Percentiles rank a stretch among this genome's conserved stretches.
Conservation (phyloP, 805 yeast genomes). For the Wickerhamomyces rabaulensis region DNA sequence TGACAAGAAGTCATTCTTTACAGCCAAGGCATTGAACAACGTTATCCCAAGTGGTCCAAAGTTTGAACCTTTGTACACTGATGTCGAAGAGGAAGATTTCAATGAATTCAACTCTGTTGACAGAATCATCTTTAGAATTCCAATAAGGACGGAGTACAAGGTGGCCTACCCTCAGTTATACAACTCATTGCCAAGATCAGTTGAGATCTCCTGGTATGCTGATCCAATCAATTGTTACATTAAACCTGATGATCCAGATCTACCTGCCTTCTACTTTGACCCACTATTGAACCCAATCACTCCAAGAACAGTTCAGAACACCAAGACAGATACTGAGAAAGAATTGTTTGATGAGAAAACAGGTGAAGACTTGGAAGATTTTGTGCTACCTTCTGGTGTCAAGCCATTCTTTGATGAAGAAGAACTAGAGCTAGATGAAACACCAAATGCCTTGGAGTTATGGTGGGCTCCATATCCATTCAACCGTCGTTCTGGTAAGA, state of each 20-base stretch:
- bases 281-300: conserved; percentile 52
- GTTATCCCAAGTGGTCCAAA: conserved; percentile 95
- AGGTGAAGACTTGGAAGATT: conserved; percentile 33
- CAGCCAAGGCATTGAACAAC: conserved; percentile 85
- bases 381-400: conserved; percentile 37
- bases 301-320: conserved; percentile 24
- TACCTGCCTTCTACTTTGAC: conserved; percentile 54
- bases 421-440: conserved; percentile 39
- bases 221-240: conserved; percentile 52
- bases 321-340: conserved; percentile 16
- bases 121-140: conserved; percentile 73
- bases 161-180: conserved; percentile 85
- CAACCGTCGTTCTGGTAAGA: conserved; percentile 65
- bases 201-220: conserved; percentile 57
- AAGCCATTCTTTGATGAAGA: conserved; percentile 48
- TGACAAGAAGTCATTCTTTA: conserved; percentile 73
- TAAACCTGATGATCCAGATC: conserved; percentile 37
- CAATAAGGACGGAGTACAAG: conserved; percentile 74
- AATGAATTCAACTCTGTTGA: conserved; percentile 90
- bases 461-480: conserved; percentile 85
- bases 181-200: conserved; percentile 69
- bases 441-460: conserved; percentile 56
- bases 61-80: conserved; percentile 80
- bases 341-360: conserved; percentile 21
- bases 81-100: conserved; percentile 65